Evolutionary conservation across 108 stramenopile genomes (phyloP).

Genomic region (Pseudonitzschia multistriata): DNA sequence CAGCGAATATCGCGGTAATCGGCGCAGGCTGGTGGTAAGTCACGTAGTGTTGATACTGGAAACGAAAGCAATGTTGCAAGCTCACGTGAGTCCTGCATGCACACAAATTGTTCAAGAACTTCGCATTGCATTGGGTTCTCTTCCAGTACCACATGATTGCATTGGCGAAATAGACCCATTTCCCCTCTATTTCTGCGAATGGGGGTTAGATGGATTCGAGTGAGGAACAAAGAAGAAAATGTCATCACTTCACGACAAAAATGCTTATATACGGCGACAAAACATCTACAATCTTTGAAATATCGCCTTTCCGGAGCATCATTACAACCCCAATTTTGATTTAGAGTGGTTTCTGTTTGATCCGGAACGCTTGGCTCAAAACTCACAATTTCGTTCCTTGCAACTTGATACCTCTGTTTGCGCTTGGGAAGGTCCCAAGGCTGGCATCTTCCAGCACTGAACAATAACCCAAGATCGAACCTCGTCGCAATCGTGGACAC

Average conservation of each 20-base stretch:
- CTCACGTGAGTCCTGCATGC: neutral
- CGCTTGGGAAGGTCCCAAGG: conserved; percentile 40
- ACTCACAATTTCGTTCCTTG: neutral
- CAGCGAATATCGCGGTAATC: conserved; percentile 60
- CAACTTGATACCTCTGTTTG: neutral
- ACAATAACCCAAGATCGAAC: conserved; percentile 38
- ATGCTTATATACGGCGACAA: neutral
- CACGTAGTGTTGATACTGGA: neutral
- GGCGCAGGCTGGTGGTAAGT: conserved; percentile 71
- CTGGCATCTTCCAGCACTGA: conserved; percentile 70
- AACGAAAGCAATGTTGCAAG: neutral
- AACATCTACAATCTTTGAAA: neutral
- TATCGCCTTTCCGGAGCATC: conserved; percentile 4
- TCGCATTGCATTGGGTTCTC: neutral
- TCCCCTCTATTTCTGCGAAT: neutral
- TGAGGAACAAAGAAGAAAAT: neutral
- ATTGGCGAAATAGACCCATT: neutral
- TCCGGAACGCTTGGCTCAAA: neutral
- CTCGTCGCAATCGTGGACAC: conserved; percentile 62
- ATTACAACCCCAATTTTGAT: neutral
- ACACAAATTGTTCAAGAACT: neutral
- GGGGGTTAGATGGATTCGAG: neutral
- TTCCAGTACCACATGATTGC: neutral
- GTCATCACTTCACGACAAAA: neutral
- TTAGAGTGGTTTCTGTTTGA: neutral